These are phyloP conservation scores for Liquidambar formosana DNA, from an alignment of 164 flowering plant genomes.

Conservation along the genomic window DNA sequence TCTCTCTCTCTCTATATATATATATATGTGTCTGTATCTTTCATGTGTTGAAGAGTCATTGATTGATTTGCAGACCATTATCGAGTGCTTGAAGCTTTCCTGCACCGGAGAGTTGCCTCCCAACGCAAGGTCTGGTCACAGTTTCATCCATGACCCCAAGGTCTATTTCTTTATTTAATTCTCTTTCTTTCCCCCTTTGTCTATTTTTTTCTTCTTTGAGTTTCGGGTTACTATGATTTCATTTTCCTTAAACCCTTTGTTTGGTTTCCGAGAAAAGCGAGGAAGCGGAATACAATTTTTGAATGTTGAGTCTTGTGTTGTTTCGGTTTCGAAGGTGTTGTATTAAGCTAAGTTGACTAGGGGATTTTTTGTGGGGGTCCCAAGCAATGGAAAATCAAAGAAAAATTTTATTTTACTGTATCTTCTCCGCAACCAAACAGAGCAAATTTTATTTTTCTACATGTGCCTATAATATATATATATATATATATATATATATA, in stretches of 20 bases:
- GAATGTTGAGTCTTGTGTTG: too few species aligned
- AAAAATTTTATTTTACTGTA: too few species aligned
- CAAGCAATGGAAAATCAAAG: too few species aligned
- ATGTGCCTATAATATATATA: too few species aligned
- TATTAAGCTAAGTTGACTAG: too few species aligned
- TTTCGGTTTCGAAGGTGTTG: too few species aligned
- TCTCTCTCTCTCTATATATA: background rate
- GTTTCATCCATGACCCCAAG: constrained; percentile 98
- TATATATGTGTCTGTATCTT: background rate
- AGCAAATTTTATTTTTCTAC: too few species aligned
- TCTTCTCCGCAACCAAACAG: too few species aligned
- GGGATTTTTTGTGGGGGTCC: too few species aligned
- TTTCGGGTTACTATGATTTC: background rate
- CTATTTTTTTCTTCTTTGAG: background rate
- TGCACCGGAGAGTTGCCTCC: constrained; percentile 99
- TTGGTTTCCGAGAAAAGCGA: background rate
- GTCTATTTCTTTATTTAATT: constrained; percentile 25
- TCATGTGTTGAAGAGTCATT: background rate
- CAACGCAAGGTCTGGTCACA: constrained; percentile 94
- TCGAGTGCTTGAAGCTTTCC: constrained; percentile 93
- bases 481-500: too few species aligned
- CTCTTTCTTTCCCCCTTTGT: background rate
- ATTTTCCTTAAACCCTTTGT: background rate
- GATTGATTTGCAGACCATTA: constrained; percentile 62
- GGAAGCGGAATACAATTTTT: background rate